These are phyloP conservation scores for Acorus gramineus DNA, from an alignment of 106 monocot species.

Conservation along the genomic window DNA sequence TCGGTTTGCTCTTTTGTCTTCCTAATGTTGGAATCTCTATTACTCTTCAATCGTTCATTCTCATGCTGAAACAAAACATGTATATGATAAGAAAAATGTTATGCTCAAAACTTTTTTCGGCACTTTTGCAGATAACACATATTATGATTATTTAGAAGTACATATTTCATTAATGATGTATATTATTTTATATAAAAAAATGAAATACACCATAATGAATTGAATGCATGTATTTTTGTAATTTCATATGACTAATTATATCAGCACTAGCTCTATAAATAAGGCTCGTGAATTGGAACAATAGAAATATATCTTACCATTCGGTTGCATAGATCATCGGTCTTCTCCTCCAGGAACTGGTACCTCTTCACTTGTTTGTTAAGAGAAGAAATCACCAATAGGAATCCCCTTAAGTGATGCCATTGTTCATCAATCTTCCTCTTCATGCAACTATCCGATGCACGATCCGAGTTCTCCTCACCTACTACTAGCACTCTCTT, in stretches of 20 bases:
- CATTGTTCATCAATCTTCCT: conserved; percentile 11
- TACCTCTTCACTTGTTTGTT: conserved; percentile 75
- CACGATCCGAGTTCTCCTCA: neutral
- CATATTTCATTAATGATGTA: too few relatives aligned
- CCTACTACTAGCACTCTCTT: neutral
- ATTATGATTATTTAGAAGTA: too few relatives aligned
- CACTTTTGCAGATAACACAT: too few relatives aligned
- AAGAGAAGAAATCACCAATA: conserved; percentile 33
- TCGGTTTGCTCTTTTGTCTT: conserved; percentile 28
- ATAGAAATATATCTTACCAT: conserved; percentile 36
- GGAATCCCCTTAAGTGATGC: conserved; percentile 31
- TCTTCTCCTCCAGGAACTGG: conserved; percentile 77
- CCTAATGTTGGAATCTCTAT: conserved; percentile 5
- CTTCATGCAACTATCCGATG: conserved; percentile 1
- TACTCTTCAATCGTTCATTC: conserved; percentile 18
- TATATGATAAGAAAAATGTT: too few relatives aligned
- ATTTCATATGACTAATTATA: too few relatives aligned
- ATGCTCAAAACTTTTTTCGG: too few relatives aligned
- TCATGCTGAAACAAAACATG: conserved; percentile 32
- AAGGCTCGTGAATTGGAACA: too few relatives aligned
- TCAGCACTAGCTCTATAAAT: too few relatives aligned
- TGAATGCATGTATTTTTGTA: too few relatives aligned
- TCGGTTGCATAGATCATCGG: conserved; percentile 55
- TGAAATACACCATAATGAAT: too few relatives aligned
- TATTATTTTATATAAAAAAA: too few relatives aligned